Evolutionary conservation across 352 stramenopile genomes (phyloP), one percentile per base, ranked within the genome.

Genomic region (Globisporangium abappressorium): DNA sequence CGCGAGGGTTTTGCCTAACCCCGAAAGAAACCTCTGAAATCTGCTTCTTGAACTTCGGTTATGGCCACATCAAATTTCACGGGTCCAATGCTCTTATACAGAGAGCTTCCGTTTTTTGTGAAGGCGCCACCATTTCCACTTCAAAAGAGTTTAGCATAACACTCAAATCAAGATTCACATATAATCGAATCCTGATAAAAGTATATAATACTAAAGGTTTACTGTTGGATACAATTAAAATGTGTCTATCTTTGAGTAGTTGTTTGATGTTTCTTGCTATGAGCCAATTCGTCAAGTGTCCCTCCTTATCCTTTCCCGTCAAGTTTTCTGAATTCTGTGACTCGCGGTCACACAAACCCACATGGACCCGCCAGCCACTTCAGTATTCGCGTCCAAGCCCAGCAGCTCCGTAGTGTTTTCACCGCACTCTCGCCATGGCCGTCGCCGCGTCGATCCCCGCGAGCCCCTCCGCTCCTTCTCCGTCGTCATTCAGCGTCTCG

Each of bases 11-110:
- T 30, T 56, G 22, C 22, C 20, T 28, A 55, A 55, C 20, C 47
- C 20, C 43, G 18, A n/a, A 51, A 11, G 22, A 24, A 3, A 3
- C 57, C 57, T 62, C 34, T 62, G n/a, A 14, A 15, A 51, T 62
- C 12, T 34, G 24, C n/a, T 64, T 53, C 47, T 64, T 64, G 58
- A 64, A 64, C 58, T 64, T 64, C 18, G n/a, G 41, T 41, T 20
- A 59, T 41, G 26, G 14, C 33, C 36, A 41, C 34, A 62, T 62
- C 57, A 18, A 47, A 4, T 55, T 56, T 0, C 14, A 36, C 12
- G 56, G 58, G 38, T 34, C 7, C 11, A 22, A 8, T 53, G 58
- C 38, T 64, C 58, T 54, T 64, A n/a, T 56, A 64, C 14, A 64
- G 58, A 56, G 58, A 64, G 14, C 14, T 64, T 64, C 58, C 12